Evolutionary conservation across 106 monocot species (phyloP).

Genomic region (Dioscorea dumetorum): DNA sequence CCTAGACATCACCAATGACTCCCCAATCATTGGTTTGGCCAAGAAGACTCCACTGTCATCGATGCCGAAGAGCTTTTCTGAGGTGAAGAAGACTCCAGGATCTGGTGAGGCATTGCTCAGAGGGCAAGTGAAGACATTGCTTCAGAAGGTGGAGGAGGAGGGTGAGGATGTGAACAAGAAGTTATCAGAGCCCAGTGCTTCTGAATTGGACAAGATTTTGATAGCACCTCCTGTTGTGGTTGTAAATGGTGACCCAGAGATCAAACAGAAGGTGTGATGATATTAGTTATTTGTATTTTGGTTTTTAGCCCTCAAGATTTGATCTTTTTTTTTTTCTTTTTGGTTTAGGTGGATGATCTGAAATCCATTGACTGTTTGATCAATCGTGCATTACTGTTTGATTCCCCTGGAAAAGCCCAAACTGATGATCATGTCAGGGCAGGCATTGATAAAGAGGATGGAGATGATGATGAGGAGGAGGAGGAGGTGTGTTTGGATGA

Average conservation of each 20-base stretch:
- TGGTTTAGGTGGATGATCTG: constrained; percentile 22
- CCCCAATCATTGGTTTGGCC: constrained; percentile 79
- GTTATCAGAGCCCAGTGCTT: constrained; percentile 54
- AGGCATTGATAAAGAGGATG: constrained; percentile 15
- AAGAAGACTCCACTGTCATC: constrained; percentile 43
- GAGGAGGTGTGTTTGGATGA: constrained; percentile 30
- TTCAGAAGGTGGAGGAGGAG: constrained; percentile 84
- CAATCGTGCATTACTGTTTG: constrained; percentile 74
- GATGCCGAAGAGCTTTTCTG: constrained; percentile 14
- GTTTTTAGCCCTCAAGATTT: background rate
- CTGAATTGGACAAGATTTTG: constrained; percentile 13
- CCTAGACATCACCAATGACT: constrained; percentile 93
- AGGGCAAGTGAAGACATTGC: constrained; percentile 75
- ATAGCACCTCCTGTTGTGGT: background rate
- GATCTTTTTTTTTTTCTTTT: background rate
- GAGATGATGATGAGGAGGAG: constrained; percentile 15
- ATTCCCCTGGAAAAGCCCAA: constrained; percentile 64
- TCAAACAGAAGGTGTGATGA: background rate
- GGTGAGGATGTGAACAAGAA: constrained; percentile 34
- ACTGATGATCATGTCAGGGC: constrained; percentile 38
- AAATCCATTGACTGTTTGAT: constrained; percentile 29
- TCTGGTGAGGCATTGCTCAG: constrained; percentile 89
- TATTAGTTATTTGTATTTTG: constrained; percentile 1
- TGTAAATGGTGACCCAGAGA: background rate
- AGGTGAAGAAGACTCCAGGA: constrained; percentile 42